phyloP scores from a whole-genome alignment of 257 asterid genomes.

The Sherardia arvensis region DNA sequence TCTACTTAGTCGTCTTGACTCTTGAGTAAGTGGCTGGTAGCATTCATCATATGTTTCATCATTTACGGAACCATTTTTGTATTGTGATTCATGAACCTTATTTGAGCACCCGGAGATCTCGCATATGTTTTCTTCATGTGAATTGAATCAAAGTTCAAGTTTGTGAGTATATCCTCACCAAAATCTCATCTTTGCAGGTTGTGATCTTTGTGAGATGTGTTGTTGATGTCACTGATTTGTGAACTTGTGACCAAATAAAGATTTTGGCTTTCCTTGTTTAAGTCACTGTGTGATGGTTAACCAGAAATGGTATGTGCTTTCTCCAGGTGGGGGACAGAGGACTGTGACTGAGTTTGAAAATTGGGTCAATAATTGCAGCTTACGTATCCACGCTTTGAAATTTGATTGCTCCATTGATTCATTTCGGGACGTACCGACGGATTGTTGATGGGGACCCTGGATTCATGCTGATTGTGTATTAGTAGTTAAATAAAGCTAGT shows the following conservation, averaged over 20 bases:
- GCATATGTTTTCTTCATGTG: not conserved
- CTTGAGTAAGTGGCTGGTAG: not conserved
- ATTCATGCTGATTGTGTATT: not conserved
- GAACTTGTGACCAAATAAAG: not conserved
- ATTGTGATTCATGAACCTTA: not conserved
- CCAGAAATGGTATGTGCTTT: not conserved
- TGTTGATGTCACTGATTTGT: not conserved
- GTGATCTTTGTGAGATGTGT: not conserved
- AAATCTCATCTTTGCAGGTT: not conserved
- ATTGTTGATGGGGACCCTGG: slow-evolving; percentile 6
- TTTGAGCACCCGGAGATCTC: not conserved
- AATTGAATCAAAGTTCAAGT: not conserved
- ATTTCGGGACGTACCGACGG: slow-evolving; percentile 1
- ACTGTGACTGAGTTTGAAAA: not conserved
- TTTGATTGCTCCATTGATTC: not conserved
- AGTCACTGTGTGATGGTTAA: not conserved
- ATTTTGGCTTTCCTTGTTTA: not conserved
- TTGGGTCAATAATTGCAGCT: slow-evolving; percentile 5
- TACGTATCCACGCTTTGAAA: not conserved
- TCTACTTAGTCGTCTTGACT: not conserved
- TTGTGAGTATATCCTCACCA: not conserved
- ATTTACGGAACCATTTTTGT: not conserved
- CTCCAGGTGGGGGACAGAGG: not conserved
- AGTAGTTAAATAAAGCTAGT: not conserved
- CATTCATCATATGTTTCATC: not conserved